Conservation (phyloP, 2,329 filamentous ascomycete species). For the Monosporascus cannonballus region DNA sequence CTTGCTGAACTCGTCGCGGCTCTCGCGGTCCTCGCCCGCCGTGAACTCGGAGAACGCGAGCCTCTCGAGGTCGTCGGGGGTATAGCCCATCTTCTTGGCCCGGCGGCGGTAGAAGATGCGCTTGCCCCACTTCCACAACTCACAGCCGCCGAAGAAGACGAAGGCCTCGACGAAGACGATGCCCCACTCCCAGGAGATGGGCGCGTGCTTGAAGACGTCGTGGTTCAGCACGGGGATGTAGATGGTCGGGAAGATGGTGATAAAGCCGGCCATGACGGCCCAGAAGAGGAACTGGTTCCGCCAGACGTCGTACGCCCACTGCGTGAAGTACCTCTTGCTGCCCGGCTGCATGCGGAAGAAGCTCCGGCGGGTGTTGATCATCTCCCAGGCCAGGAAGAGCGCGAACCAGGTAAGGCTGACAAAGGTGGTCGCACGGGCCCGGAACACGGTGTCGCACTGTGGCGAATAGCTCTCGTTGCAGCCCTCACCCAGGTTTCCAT, state of each 20-base stretch:
- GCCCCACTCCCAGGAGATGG: slow-evolving; percentile 58
- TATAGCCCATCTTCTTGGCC: slow-evolving; percentile 4
- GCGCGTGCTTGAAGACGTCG: slow-evolving; percentile 53
- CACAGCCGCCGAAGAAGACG: not conserved
- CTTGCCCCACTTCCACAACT: not conserved
- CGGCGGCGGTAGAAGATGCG: too few relatives aligned
- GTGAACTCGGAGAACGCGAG: slow-evolving; percentile 2
- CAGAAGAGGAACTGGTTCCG: slow-evolving; percentile 68
- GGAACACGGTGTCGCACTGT: slow-evolving; percentile 59
- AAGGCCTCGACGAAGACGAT: slow-evolving; percentile 45
- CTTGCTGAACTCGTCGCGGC: slow-evolving; percentile 1
- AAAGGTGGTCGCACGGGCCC: slow-evolving; percentile 67
- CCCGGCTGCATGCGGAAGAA: slow-evolving; percentile 70
- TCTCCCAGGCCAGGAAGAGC: slow-evolving; percentile 73
- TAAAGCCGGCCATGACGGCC: slow-evolving; percentile 45
- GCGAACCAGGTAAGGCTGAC: slow-evolving; percentile 71
- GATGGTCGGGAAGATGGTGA: slow-evolving; percentile 43
- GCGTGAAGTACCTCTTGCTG: slow-evolving; percentile 53
- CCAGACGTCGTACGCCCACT: slow-evolving; percentile 65
- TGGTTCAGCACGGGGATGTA: slow-evolving; percentile 57
- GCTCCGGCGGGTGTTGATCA: slow-evolving; percentile 64
- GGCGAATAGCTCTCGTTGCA: slow-evolving; percentile 55
- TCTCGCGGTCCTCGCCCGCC: not conserved
- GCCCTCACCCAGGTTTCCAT: slow-evolving; percentile 45
- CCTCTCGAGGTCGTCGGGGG: slow-evolving; percentile 3